phyloP scores from a whole-genome alignment of 2,329 filamentous ascomycete species.

The Penicillium nordicum region DNA sequence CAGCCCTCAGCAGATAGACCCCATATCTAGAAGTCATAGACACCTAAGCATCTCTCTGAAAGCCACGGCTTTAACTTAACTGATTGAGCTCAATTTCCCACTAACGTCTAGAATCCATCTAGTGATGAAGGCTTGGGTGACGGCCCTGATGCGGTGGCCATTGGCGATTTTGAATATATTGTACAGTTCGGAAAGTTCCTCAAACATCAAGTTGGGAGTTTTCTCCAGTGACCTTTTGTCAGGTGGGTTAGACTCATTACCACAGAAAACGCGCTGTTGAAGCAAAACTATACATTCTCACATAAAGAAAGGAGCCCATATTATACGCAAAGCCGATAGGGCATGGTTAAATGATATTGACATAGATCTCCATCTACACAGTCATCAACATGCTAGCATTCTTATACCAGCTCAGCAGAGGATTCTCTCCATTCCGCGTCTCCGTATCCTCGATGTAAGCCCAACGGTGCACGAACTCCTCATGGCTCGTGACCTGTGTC shows the following conservation, averaged over 20 bases:
- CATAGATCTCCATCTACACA: constrained; percentile 49
- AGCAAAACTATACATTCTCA: neutral
- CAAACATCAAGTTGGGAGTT: neutral
- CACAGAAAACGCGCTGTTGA: neutral
- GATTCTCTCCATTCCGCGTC: constrained; percentile 89
- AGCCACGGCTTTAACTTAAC: no score
- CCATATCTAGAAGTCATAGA: no score
- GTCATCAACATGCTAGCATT: constrained; percentile 93
- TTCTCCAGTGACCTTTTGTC: neutral
- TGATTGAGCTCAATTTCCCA: no score
- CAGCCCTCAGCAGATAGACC: no score
- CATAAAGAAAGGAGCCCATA: no score
- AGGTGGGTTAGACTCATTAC: neutral
- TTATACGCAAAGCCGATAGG: neutral
- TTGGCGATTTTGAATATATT: no score
- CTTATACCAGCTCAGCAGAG: constrained; percentile 86
- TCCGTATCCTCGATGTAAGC: constrained; percentile 85
- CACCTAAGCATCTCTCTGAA: no score
- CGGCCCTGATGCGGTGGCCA: no score
- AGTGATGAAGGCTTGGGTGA: no score
- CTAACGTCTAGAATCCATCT: no score
- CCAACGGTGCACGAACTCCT: constrained; percentile 87
- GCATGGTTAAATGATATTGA: neutral
- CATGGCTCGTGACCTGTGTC: constrained; percentile 78
- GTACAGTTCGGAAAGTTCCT: no score